Conservation (phyloP, 768 basidiomycete genomes). For the Cytidiella melzeri region DNA sequence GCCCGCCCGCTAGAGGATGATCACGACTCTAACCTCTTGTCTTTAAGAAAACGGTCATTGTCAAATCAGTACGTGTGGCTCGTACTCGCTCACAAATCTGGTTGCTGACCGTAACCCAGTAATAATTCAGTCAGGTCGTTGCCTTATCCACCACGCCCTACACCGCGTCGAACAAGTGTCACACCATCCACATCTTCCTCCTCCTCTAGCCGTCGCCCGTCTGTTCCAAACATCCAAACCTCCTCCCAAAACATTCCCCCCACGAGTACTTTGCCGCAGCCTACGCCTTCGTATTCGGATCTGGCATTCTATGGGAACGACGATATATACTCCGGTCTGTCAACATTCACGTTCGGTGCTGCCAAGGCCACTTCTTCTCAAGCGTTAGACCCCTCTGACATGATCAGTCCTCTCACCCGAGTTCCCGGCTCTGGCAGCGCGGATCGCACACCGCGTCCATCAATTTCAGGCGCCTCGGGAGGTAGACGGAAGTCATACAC, state of each 20-base stretch:
- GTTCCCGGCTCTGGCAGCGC: conserved; percentile 20
- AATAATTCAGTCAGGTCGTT: conserved; percentile 4
- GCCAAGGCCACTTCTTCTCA: conserved; percentile 18
- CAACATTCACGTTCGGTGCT: conserved; percentile 38
- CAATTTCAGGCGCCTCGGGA: conserved; percentile 26
- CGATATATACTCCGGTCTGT: conserved; percentile 34
- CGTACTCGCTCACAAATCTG: neutral
- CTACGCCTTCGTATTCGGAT: conserved; percentile 1
- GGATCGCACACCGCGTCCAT: conserved; percentile 42
- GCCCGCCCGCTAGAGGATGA: conserved; percentile 16
- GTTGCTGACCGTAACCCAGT: neutral
- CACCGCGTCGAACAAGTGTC: conserved; percentile 16
- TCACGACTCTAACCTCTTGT: conserved; percentile 8
- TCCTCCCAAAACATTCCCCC: neutral
- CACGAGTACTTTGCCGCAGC: neutral
- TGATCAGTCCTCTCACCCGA: conserved; percentile 34
- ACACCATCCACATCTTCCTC: conserved; percentile 14
- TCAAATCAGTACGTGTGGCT: conserved; percentile 21
- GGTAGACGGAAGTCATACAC: conserved; percentile 25
- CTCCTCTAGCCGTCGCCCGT: conserved; percentile 12
- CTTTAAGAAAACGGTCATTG: conserved; percentile 19
- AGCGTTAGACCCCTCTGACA: conserved; percentile 20
- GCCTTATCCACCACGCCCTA: conserved; percentile 10
- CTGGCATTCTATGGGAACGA: conserved; percentile 10
- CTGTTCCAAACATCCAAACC: conserved; percentile 7